Percentiles rank a stretch among this genome's conserved stretches.
Evolutionary conservation across 2,329 filamentous ascomycete species (phyloP).

Genomic region (Emericellopsis atlantica): DNA sequence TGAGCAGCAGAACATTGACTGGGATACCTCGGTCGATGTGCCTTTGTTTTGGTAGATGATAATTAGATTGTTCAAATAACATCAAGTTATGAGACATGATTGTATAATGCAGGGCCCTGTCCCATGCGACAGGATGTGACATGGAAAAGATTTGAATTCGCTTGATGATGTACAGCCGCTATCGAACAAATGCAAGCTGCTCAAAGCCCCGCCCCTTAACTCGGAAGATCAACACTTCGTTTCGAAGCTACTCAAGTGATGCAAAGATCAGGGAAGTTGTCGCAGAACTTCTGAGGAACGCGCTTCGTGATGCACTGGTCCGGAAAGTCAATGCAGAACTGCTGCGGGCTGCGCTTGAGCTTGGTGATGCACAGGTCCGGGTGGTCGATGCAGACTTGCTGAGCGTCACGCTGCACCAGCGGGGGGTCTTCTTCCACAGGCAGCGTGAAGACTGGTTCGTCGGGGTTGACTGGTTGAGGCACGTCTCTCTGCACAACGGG

Average conservation of each 20-base stretch:
- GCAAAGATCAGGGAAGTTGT: background rate
- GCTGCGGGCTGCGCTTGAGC: background rate
- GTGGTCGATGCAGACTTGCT: background rate
- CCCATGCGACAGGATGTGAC: no score
- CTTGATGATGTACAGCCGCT: no score
- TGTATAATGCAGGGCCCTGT: no score
- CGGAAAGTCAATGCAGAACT: background rate
- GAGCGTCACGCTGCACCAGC: background rate
- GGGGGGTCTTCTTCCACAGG: background rate
- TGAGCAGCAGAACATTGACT: slow-evolving; percentile 15
- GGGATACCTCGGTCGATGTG: slow-evolving; percentile 3
- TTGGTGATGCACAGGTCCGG: background rate
- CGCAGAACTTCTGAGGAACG: background rate
- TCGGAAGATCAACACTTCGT: background rate
- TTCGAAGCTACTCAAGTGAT: background rate
- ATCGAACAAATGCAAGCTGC: no score
- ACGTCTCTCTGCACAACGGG: background rate
- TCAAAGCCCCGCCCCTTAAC: no score
- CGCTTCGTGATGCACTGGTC: background rate
- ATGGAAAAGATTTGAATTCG: no score
- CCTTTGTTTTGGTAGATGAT: background rate
- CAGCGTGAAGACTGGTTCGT: background rate
- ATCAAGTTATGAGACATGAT: no score
- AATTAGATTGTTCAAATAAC: no score
- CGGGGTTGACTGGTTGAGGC: no score